Conservation (phyloP, 768 basidiomycete genomes). For the Saitozyma sp. region DNA sequence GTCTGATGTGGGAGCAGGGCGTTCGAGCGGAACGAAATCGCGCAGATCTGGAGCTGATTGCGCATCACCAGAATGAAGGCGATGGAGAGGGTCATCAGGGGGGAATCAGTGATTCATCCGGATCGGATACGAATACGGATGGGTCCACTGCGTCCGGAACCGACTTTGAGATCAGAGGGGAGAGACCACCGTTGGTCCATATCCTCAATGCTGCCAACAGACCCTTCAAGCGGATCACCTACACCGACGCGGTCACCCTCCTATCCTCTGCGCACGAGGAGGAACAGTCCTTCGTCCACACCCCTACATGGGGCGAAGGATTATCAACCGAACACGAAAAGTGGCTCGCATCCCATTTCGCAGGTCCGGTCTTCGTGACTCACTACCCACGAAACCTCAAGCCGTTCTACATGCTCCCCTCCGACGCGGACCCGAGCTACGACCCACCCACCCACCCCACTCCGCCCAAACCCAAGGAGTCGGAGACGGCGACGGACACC, state of each 20-base stretch:
- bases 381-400: constrained; percentile 82
- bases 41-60: constrained; percentile 17
- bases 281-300: constrained; percentile 59
- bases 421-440: constrained; percentile 44
- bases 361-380: constrained; percentile 83
- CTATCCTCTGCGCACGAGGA: constrained; percentile 54
- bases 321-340: constrained; percentile 91
- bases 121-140: neutral
- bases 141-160: constrained; percentile 1
- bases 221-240: constrained; percentile 73
- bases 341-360: constrained; percentile 74
- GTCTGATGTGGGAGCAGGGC: constrained; percentile 20
- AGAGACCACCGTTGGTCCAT: constrained; percentile 43
- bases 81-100: constrained; percentile 3
- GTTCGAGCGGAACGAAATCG: constrained; percentile 10
- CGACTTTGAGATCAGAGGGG: constrained; percentile 1
- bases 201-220: constrained; percentile 54
- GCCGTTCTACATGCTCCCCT: constrained; percentile 85
- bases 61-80: constrained; percentile 1
- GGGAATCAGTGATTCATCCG: no score
- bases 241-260: constrained; percentile 69
- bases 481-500: constrained; percentile 56
- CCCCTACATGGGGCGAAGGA: constrained; percentile 66
- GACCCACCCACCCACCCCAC: neutral
- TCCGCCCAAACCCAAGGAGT: constrained; percentile 3